A percentile compares a stretch with the other conserved stretches of the same genome.
Conservation (phyloP, 2,329 filamentous ascomycete genomes). For the Myriosclerotinia scirpicola region DNA sequence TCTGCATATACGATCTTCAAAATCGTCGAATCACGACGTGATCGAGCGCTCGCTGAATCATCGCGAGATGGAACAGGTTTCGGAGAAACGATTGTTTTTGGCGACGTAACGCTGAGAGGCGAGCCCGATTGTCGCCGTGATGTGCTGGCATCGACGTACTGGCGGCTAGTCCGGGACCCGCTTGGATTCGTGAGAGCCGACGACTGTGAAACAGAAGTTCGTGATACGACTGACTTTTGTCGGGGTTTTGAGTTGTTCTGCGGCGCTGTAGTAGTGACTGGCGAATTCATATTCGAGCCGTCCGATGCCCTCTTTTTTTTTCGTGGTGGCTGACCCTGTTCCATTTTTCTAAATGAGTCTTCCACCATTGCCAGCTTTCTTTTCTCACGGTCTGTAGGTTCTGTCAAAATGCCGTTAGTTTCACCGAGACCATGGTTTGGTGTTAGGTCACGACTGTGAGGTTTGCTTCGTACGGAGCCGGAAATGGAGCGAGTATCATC, state of each 20-base stretch:
- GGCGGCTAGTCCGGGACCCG: constrained; percentile 28
- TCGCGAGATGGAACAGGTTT: constrained; percentile 26
- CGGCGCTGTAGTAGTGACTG: constrained; percentile 21
- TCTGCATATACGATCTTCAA: constrained; percentile 37
- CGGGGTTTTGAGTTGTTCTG: constrained; percentile 39
- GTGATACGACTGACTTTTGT: constrained; percentile 38
- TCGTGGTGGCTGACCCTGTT: constrained; percentile 56
- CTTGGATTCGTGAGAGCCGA: constrained; percentile 29
- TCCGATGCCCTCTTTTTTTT: constrained; percentile 66
- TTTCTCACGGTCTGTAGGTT: constrained; percentile 66
- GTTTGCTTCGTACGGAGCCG: constrained; percentile 60
- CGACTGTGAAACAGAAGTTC: constrained; percentile 34
- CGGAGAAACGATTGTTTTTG: constrained; percentile 32
- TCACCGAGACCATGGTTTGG: constrained; percentile 55
- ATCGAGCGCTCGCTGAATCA: constrained; percentile 27
- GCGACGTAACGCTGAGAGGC: constrained; percentile 37
- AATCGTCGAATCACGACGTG: constrained; percentile 32
- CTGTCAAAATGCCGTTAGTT: constrained; percentile 52
- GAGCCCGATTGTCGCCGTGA: constrained; percentile 39
- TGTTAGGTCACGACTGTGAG: constrained; percentile 64
- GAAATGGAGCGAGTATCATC: constrained; percentile 52
- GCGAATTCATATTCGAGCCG: constrained; percentile 42
- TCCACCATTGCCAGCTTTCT: constrained; percentile 66
- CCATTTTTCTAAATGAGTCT: constrained; percentile 62
- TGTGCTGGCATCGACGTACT: constrained; percentile 39